Evolutionary conservation across 495 filamentous ascomycete species (phyloP), one percentile per base, ranked within the genome.

Genomic region (Mycothermus thermophilus): DNA sequence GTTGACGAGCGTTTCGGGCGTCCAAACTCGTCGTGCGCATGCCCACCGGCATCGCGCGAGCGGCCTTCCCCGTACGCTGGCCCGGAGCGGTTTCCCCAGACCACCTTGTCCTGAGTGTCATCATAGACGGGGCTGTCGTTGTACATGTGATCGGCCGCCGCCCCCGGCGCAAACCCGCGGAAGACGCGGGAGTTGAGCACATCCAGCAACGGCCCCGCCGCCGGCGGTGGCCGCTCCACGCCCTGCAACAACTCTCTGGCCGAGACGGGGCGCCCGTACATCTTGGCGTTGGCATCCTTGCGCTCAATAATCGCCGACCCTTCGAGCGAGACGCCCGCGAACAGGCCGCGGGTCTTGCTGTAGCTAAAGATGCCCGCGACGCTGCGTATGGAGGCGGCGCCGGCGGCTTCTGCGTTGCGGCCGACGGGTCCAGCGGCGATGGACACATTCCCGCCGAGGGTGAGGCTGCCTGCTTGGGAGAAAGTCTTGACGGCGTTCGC

Each of bases 121-220:
- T 92, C 86, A 47, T 96, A 97, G 4, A 93, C 71, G 1, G 90
- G 90, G 12, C 82, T 77, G 48, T 95, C 88, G 55, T 96, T 96
- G 64, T 95, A 97, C 76, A 90, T 92, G 18, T 62, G 52, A 42
- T 81, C 76, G 12, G 68, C 66, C 20, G 61, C 55, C 1, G 48
- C 46, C 2, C 58, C 50, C 11, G 55, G 50, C 16, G 64, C 64
- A 32, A 72, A 62, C 18, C 85, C 84, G 20, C 71, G 68, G 58
- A 97, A 97, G 32, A 79, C 70, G 17, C 85, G 71, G 4, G 85
- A 83, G 50, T 80, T 86, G 39, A 97, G 63, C 10, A 97, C 72
- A 31, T 64, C 72, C 68, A 90, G 77, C 15, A 97, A 69, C 13
- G 88, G 81, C 27, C 81, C 80, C 5, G 90, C 82, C 17, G 77